A percentile compares a stretch with the other conserved stretches of the same genome.
Evolutionary conservation across 1,284 basidiomycete genomes (phyloP).

Genomic region (Irpex sp.): DNA sequence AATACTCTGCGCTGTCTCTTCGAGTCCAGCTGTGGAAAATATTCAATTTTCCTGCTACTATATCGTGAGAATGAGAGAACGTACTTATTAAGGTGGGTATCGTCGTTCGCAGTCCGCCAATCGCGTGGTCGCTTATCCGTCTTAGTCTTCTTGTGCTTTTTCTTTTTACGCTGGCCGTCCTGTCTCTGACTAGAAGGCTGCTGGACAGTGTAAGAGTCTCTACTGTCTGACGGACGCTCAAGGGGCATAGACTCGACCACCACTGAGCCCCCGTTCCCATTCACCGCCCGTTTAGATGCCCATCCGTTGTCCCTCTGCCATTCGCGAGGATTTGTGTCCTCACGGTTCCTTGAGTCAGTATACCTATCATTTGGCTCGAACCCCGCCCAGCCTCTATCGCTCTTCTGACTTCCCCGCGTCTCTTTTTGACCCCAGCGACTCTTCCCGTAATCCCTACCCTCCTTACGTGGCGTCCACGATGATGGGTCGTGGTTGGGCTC

Average conservation of each 20-base stretch:
- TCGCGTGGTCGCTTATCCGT: conserved; percentile 44
- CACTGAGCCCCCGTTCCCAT: conserved; percentile 10
- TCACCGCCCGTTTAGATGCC: conserved; percentile 30
- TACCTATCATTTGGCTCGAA: conserved; percentile 20
- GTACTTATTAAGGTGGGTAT: conserved; percentile 68
- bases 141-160: conserved; percentile 34
- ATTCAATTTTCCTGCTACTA: conserved; percentile 9
- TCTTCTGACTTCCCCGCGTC: conserved; percentile 19
- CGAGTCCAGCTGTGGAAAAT: conserved; percentile 28
- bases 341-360: conserved; percentile 17
- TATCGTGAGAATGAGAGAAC: conserved; percentile 20
- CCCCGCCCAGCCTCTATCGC: conserved; percentile 16
- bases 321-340: conserved; percentile 20
- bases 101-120: conserved; percentile 53
- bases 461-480: conserved; percentile 30
- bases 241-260: not conserved
- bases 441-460: conserved; percentile 34
- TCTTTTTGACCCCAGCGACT: conserved; percentile 44
- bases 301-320: conserved; percentile 34
- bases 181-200: conserved; percentile 29
- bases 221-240: not conserved
- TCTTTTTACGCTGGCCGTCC: conserved; percentile 33
- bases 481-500: conserved; percentile 36
- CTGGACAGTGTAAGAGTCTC: not conserved
- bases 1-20: conserved; percentile 21